Percentiles rank a stretch among this genome's conserved stretches.
Conservation (phyloP, 1,139 yeast genomes). For the Diutina sp. region DNA sequence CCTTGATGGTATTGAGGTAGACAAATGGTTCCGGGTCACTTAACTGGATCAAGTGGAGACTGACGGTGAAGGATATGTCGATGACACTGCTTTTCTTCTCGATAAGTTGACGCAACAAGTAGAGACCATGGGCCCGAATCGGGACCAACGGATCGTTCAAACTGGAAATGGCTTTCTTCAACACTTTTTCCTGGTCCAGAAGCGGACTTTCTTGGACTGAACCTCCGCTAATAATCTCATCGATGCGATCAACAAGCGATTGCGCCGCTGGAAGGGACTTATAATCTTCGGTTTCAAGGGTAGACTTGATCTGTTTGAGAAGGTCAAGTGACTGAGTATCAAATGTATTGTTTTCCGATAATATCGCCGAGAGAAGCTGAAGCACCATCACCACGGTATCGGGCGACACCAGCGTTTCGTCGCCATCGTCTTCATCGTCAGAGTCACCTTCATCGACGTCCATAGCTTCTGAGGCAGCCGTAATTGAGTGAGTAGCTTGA, state of each 20-base stretch:
- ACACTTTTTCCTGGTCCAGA: constrained; percentile 14
- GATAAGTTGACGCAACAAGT: constrained; percentile 47
- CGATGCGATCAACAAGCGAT: constrained; percentile 20
- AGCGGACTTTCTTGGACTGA: constrained; percentile 7
- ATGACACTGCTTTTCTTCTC: constrained; percentile 37
- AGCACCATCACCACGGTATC: constrained; percentile 25
- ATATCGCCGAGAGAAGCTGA: constrained; percentile 41
- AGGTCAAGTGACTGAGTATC: constrained; percentile 11
- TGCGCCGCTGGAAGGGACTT: constrained; percentile 8
- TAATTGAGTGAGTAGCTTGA: constrained; percentile 1
- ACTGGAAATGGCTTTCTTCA: constrained; percentile 48
- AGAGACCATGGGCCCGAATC: constrained; percentile 75
- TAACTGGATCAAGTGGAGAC: constrained; percentile 52
- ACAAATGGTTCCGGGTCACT: constrained; percentile 78
- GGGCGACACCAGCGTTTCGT: constrained; percentile 8
- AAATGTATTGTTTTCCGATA: constrained; percentile 28
- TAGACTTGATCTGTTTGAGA: constrained; percentile 16
- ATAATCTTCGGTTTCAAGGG: constrained; percentile 11
- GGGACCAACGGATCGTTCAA: constrained; percentile 76
- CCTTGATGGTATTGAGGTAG: constrained; percentile 73
- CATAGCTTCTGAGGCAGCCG: constrained; percentile 2
- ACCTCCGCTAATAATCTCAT: constrained; percentile 6
- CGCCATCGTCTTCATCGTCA: constrained; percentile 28
- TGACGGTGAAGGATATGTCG: constrained; percentile 39
- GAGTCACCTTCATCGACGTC: constrained; percentile 22